phyloP scores from a whole-genome alignment of 305 asterid genomes.

The Solanum hybrid region DNA sequence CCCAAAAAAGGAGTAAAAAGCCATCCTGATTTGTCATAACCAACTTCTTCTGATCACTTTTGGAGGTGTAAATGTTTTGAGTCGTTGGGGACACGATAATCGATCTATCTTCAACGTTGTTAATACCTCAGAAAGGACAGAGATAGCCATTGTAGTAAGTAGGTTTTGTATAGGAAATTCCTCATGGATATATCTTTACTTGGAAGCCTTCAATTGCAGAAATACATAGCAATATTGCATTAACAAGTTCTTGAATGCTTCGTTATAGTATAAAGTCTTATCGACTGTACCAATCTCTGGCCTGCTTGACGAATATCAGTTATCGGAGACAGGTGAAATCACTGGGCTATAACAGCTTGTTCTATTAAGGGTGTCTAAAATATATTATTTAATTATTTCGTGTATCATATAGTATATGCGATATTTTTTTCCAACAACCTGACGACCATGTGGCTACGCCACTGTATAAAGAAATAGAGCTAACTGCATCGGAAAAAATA shows the following conservation, averaged over 20 bases:
- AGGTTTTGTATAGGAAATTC: slow-evolving; percentile 4
- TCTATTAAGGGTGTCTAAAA: neutral
- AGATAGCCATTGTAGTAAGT: neutral
- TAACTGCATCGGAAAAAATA: neutral
- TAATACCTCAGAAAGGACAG: neutral
- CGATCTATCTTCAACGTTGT: neutral
- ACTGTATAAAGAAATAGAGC: neutral
- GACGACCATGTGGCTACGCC: neutral
- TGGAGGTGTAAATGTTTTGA: neutral
- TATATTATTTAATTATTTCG: neutral
- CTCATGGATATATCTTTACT: neutral
- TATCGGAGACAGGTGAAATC: neutral
- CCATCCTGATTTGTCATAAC: slow-evolving; percentile 1
- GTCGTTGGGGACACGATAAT: neutral
- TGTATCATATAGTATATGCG: neutral
- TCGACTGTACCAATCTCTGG: neutral
- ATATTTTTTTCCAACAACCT: no score
- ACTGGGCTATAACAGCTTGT: neutral
- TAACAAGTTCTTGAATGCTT: neutral
- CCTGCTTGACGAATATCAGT: neutral
- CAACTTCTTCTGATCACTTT: neutral
- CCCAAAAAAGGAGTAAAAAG: slow-evolving; percentile 43
- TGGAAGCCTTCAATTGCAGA: neutral
- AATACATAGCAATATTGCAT: neutral
- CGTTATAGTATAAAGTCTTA: neutral